Evolutionary conservation across 164 flowering plant genomes (phyloP), one percentile per base, ranked within the genome.

Genomic region (Berberis vulgaris): DNA sequence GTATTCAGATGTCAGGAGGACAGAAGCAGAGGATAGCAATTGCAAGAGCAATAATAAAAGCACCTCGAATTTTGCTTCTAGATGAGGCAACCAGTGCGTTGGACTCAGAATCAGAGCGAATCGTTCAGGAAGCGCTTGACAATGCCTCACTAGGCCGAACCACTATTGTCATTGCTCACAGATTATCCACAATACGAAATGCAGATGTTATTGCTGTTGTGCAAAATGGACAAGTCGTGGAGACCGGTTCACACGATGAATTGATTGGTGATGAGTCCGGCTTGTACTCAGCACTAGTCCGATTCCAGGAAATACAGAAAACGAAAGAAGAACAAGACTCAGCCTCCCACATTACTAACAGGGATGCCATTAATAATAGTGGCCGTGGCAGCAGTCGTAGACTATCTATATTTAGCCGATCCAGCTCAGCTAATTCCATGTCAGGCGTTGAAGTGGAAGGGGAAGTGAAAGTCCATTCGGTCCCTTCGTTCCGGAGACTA

Each of bases 1-100:
- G 94, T 0, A 82, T 83, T 7, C 97, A 87, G 64, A 82, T 91
- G 83, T 91, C 96, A 2, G 97, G 97, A 10, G 97, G 97, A 11
- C 92, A 90, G 52, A 90, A 90, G 65, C 97, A 90, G 64, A 82
- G 97, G 61, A 86, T 90, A 10, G 95, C 95, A n/a, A 90, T 90
- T 2, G 97, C 97, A 2, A 39, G 91, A 63, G 97, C 97, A 2
- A 57, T 88, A 47, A 79, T 91, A 54, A 91, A 84, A 59, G 71
- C 81, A 2, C 97, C 97, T 0, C 66, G 68, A 63, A 83, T 91
- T 49, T 88, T 91, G 46, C 82, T 91, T 2, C 76, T 91, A 0
- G 97, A 90, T 54, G 97, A 90, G 66, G 95, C 95, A 42, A 90
- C 97, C 0, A 90, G 95, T 61, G 96, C 96, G 12, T 46, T 91